Base-by-base conservation (phyloP, 2,329 filamentous ascomycete species). In the Penicillium sp. region DNA sequence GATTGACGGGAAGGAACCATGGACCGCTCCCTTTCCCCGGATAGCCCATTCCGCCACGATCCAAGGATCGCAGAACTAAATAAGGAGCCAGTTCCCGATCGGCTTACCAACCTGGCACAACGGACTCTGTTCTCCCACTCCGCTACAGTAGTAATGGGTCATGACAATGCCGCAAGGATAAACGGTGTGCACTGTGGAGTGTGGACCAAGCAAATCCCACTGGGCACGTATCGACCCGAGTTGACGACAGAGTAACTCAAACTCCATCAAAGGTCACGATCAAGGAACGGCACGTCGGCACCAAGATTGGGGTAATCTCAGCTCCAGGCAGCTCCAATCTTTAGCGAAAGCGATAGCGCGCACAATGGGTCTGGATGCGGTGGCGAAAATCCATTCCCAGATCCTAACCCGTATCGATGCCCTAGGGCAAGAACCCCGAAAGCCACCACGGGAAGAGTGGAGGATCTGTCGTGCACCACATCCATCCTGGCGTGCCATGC, bases 331-430 rank as follows among this genome's bases (percentile, higher is more conserved):
- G 60, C 59, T 56, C 61, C 61, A 63, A 62, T 55, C 52, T 57
- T 68, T 66, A 67, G 66, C 66, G 64, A 68, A 64, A 66, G 62
- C 54, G 37, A 64, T 63, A 67, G 65, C 59, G 61, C 64, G 58
- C 61, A 67, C 63, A 68, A 66, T 61, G 61, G 55, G 52, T 47
- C 53, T 39, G 8, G 20, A 45, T 17, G 20, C 28, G 7, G 15
- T 42, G 35, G 43, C 38, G 34, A 28, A 39, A 42, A 20, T 50
- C 8, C 25, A n/a, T 50, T 31, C 31, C 31, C 31, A 31, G 31
- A 31, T 31, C 31, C 31, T 10, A 55, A 52, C 15, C 41, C 45
- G 17, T 31, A 31, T 31, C 31, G 43, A 31, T 45, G 22, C 43
- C 25, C 5, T 31, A 28, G 15, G 14, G 22, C n/a, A 31, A 15